These are phyloP conservation scores for Colletotrichum lentis DNA, from an alignment of 2,329 filamentous ascomycete genomes.

Conservation along the genomic window DNA sequence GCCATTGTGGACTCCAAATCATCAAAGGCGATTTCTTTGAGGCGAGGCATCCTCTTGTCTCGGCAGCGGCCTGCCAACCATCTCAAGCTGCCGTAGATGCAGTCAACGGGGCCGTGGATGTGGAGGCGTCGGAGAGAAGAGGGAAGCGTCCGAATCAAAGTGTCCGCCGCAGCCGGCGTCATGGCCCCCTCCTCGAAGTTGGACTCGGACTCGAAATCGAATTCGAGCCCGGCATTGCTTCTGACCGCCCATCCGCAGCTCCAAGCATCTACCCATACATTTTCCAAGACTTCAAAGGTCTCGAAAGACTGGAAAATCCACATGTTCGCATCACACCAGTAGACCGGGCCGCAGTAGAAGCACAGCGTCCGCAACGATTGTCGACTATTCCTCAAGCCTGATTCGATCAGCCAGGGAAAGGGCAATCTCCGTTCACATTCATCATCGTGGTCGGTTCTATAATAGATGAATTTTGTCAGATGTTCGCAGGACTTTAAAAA, in stretches of 20 bases:
- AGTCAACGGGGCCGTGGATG: not conserved
- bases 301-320: not conserved
- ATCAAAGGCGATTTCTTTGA: not conserved
- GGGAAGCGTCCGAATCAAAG: not conserved
- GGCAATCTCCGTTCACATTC: not conserved
- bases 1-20: not conserved
- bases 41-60: not conserved
- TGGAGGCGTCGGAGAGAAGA: not conserved
- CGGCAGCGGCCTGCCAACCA: not conserved
- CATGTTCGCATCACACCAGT: not conserved
- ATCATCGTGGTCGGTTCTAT: no score
- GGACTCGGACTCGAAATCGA: not conserved
- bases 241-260: not conserved
- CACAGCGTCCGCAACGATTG: not conserved
- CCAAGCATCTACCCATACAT: not conserved
- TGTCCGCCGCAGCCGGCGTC: not conserved
- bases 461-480: not conserved
- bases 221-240: not conserved
- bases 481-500: not conserved
- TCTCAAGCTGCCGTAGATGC: not conserved
- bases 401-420: accelerated
- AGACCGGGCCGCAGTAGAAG: not conserved
- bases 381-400: not conserved
- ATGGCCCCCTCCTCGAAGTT: not conserved
- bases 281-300: not conserved